A percentile compares a stretch with the other conserved stretches of the same genome.
Conservation (phyloP, 208 protist species). For the Naegleria gruberi region DNA sequence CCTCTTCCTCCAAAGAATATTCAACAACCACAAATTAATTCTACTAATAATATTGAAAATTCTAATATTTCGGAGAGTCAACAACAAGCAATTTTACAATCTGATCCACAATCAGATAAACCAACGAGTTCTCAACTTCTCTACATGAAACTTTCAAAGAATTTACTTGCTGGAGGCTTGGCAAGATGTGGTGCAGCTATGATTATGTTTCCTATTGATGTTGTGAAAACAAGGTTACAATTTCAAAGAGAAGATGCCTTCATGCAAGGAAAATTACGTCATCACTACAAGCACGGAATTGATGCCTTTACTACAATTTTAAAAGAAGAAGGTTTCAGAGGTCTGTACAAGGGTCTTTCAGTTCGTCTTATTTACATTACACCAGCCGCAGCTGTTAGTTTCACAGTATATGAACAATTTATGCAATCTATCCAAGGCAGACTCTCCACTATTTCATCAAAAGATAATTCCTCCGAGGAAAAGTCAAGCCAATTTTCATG, state of each 20-base stretch:
- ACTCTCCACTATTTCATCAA: background rate
- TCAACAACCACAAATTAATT: no score
- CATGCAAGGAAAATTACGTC: background rate
- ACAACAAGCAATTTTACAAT: no score
- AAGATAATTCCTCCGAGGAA: background rate
- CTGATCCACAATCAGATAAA: no score
- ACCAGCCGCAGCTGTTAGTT: conserved; percentile 20
- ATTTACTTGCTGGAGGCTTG: conserved; percentile 8
- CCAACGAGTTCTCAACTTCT: background rate
- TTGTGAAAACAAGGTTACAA: conserved; percentile 24
- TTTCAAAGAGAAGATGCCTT: background rate
- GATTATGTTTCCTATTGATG: conserved; percentile 23
- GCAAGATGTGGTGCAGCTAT: conserved; percentile 1
- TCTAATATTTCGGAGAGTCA: no score
- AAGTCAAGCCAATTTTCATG: background rate
- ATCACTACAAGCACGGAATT: background rate
- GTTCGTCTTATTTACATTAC: conserved; percentile 27
- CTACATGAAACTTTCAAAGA: background rate
- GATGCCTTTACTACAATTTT: background rate
- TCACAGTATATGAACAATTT: conserved; percentile 24
- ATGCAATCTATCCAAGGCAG: background rate
- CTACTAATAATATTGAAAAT: no score
- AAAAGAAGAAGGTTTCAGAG: background rate
- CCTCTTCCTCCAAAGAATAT: no score
- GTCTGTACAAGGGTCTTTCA: background rate